Evolutionary conservation across 352 stramenopile genomes (phyloP).

Genomic region (Phytophthora citricola): DNA sequence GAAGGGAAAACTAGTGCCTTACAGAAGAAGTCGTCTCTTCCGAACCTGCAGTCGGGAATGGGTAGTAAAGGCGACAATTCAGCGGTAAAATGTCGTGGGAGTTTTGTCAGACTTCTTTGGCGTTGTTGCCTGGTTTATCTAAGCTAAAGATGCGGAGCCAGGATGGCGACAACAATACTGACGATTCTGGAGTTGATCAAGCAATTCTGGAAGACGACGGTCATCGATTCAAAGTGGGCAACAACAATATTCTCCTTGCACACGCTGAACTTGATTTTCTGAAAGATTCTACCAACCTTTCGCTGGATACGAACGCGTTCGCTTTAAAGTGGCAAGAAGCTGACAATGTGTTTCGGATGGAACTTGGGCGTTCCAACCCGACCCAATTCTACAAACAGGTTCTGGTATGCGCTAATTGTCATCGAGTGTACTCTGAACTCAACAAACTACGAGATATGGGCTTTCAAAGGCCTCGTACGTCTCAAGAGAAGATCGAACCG

Average conservation of each 20-base stretch:
- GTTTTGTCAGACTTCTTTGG: conserved; percentile 57
- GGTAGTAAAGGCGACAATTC: conserved; percentile 5
- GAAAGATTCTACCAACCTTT: conserved; percentile 1
- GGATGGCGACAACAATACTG: conserved; percentile 17
- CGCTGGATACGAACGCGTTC: conserved; percentile 20
- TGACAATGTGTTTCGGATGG: conserved; percentile 65
- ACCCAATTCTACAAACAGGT: conserved; percentile 85
- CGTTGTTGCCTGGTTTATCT: conserved; percentile 47
- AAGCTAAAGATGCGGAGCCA: conserved; percentile 11
- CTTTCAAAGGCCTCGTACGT: conserved; percentile 37
- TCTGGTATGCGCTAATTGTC: conserved; percentile 73
- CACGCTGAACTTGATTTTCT: conserved; percentile 69
- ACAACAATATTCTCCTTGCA: conserved; percentile 77
- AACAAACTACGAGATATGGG: conserved; percentile 54
- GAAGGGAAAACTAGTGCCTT: background rate
- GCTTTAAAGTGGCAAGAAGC: conserved; percentile 69
- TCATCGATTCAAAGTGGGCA: conserved; percentile 71
- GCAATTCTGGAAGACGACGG: conserved; percentile 46
- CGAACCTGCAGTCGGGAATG: conserved; percentile 38
- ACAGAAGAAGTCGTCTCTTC: conserved; percentile 50
- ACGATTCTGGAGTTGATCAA: conserved; percentile 16
- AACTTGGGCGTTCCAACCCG: conserved; percentile 71
- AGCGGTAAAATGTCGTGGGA: conserved; percentile 65
- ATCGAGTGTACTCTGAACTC: conserved; percentile 71
- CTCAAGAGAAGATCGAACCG: conserved; percentile 1